A percentile compares a stretch with the other conserved stretches of the same genome.
phyloP scores from a whole-genome alignment of 768 basidiomycete genomes.

The Fistulinella prunicolor region DNA sequence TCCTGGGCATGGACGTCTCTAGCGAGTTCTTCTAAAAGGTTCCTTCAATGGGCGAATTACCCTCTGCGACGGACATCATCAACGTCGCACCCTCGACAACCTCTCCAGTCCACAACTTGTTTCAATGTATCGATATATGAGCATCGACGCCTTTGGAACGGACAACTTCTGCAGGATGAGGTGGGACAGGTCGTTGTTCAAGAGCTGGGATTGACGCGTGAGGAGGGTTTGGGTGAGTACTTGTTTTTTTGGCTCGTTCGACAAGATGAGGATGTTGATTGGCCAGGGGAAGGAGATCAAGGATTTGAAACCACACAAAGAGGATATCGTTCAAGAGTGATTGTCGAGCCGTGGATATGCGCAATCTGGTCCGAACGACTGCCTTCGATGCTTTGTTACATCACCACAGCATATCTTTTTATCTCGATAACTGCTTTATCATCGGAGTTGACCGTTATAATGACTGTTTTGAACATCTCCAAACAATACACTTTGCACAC shows the following conservation, averaged over 20 bases:
- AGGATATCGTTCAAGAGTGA: conserved; percentile 87
- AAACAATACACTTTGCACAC: too few relatives aligned
- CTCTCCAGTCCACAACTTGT: conserved; percentile 95
- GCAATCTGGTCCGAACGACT: too few relatives aligned
- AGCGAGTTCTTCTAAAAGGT: conserved; percentile 99
- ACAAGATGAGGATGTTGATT: conserved; percentile 77
- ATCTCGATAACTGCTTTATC: too few relatives aligned
- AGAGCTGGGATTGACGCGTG: conserved; percentile 84
- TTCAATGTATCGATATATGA: conserved; percentile 97
- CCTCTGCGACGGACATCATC: conserved; percentile 84
- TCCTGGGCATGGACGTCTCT: conserved; percentile 92
- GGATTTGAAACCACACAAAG: conserved; percentile 81
- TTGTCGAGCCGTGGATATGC: too few relatives aligned
- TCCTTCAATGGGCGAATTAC: conserved; percentile 92
- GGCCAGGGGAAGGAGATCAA: conserved; percentile 83
- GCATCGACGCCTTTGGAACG: conserved; percentile 96
- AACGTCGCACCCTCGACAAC: conserved; percentile 96
- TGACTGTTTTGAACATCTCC: too few relatives aligned
- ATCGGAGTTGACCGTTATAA: too few relatives aligned
- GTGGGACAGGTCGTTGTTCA: conserved; percentile 83
- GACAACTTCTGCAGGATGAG: conserved; percentile 95
- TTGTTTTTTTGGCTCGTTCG: conserved; percentile 25
- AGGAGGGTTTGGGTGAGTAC: conserved; percentile 75
- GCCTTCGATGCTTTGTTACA: too few relatives aligned
- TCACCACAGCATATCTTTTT: too few relatives aligned